These are phyloP conservation scores for Cutaneotrichosporon mucoides DNA, from an alignment of 1,284 basidiomycete species.

Conservation along the genomic window DNA sequence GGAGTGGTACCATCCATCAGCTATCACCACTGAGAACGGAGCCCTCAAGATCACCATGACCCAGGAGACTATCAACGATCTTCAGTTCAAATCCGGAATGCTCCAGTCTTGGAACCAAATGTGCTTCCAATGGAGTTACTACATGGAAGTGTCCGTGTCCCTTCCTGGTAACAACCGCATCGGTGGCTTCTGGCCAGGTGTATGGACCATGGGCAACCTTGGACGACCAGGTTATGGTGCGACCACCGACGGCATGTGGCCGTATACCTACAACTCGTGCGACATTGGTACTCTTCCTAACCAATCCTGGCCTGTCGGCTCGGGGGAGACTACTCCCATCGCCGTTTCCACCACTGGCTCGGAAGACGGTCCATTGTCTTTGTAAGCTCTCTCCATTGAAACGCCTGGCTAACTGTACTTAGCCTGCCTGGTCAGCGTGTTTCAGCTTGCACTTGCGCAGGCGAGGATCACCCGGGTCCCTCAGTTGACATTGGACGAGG, in stretches of 20 bases:
- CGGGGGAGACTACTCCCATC: constrained; percentile 28
- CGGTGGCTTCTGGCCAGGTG: constrained; percentile 66
- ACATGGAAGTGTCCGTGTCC: constrained; percentile 59
- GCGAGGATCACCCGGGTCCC: constrained; percentile 52
- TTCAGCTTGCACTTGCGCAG: constrained; percentile 57
- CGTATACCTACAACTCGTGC: constrained; percentile 65
- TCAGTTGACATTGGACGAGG: constrained; percentile 46
- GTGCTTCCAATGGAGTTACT: constrained; percentile 64
- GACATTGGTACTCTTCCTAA: constrained; percentile 73
- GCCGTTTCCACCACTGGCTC: constrained; percentile 26
- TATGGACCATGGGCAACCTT: constrained; percentile 91
- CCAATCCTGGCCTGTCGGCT: constrained; percentile 46
- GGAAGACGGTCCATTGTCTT: constrained; percentile 17
- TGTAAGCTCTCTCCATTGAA: background rate
- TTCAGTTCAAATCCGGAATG: constrained; percentile 63
- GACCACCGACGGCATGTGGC: constrained; percentile 59
- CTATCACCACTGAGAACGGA: constrained; percentile 72
- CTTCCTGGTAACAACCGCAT: constrained; percentile 61
- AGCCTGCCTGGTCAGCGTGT: constrained; percentile 56
- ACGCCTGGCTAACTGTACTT: background rate
- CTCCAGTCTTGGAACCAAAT: constrained; percentile 65
- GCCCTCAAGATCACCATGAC: constrained; percentile 73
- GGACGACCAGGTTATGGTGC: constrained; percentile 77
- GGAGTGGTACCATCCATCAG: constrained; percentile 78
- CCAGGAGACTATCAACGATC: constrained; percentile 61